phyloP scores from a whole-genome alignment of 805 yeast species.

The Candida berthetii region DNA sequence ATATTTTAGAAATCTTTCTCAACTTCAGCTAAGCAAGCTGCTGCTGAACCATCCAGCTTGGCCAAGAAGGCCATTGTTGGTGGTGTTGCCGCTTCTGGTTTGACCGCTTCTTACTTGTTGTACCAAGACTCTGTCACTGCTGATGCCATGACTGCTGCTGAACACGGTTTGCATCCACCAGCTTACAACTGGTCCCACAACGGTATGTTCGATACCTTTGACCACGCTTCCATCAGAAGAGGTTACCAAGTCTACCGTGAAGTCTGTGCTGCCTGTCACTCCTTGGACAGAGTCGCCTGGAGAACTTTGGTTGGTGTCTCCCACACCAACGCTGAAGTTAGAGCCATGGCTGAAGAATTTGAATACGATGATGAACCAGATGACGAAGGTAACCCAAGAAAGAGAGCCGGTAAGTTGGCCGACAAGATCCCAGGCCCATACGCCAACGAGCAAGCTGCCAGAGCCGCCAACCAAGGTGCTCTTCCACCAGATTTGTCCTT shows the following conservation, averaged over 20 bases:
- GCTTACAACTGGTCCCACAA: conserved; percentile 89
- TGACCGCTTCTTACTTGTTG: conserved; percentile 73
- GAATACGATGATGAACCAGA: conserved; percentile 99
- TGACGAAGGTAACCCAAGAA: conserved; percentile 96
- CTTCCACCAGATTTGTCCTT: conserved; percentile 96
- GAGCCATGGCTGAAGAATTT: conserved; percentile 90
- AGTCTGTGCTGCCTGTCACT: conserved; percentile 99
- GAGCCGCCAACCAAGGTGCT: conserved; percentile 99
- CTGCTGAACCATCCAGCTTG: conserved; percentile 23
- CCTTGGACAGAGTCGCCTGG: conserved; percentile 96
- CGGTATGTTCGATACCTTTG: conserved; percentile 87
- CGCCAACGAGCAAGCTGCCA: conserved; percentile 97
- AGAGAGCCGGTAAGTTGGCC: conserved; percentile 97
- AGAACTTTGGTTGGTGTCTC: conserved; percentile 96
- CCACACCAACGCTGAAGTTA: conserved; percentile 84
- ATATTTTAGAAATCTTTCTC: conserved; percentile 22
- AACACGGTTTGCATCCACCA: conserved; percentile 97
- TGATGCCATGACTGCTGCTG: conserved; percentile 96
- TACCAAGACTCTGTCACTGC: conserved; percentile 85
- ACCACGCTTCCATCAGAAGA: conserved; percentile 95
- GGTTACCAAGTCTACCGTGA: conserved; percentile 98
- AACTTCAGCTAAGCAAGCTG: conserved; percentile 30
- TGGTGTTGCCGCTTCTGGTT: conserved; percentile 66
- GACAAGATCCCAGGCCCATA: conserved; percentile 94
- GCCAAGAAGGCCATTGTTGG: conserved; percentile 50